phyloP scores from a whole-genome alignment of 306 rosid genomes.

The Vigna reflexopilosa region DNA sequence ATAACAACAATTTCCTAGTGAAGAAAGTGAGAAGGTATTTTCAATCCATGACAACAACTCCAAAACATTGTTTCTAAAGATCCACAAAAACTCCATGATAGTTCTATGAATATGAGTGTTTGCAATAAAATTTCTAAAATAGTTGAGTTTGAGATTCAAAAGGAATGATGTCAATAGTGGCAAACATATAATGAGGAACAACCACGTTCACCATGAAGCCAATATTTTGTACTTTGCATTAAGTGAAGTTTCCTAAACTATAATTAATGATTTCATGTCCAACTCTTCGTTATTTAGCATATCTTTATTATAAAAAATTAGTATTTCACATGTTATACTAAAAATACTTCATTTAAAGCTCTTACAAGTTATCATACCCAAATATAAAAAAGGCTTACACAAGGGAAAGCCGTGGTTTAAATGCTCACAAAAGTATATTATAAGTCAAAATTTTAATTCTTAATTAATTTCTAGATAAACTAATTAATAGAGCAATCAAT shows the following conservation, averaged over 20 bases:
- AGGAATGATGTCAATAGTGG: conserved; percentile 16
- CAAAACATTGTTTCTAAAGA: too few species aligned
- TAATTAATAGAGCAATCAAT: too few species aligned
- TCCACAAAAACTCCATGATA: too few species aligned
- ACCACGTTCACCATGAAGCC: conserved; percentile 48
- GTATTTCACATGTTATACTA: background rate
- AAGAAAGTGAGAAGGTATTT: too few species aligned
- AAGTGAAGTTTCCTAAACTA: conserved; percentile 31
- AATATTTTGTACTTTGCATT: conserved; percentile 27
- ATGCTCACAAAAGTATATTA: too few species aligned
- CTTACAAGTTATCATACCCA: background rate
- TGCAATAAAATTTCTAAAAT: background rate
- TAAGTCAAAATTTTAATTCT: too few species aligned
- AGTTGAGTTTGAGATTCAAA: conserved; percentile 29
- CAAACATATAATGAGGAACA: conserved; percentile 42
- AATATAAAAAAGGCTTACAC: background rate
- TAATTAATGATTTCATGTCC: background rate
- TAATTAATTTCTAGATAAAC: too few species aligned
- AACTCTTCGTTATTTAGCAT: background rate
- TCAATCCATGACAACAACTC: too few species aligned
- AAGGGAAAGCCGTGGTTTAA: too few species aligned
- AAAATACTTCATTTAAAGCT: conserved; percentile 1
- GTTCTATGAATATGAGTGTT: background rate
- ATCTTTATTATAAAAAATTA: conserved; percentile 22
- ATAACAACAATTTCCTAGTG: too few species aligned